A percentile compares a stretch with the other conserved stretches of the same genome.
phyloP scores from a whole-genome alignment of 1,284 basidiomycete genomes.

The Fomitopsis pinicola region DNA sequence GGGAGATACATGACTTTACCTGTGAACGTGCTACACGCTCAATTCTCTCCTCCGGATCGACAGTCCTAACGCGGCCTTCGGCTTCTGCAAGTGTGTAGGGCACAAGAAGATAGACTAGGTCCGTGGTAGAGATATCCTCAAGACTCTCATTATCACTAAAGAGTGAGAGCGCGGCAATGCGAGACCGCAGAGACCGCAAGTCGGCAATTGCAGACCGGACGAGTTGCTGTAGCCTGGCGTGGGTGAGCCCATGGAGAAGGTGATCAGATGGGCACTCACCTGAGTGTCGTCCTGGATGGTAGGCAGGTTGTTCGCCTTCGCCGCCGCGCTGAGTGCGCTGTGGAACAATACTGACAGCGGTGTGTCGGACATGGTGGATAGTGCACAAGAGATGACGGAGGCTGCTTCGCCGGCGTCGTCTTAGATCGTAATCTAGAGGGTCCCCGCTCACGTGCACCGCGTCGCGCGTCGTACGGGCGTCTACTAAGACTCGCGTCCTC shows the following conservation, averaged over 20 bases:
- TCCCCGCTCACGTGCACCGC: background rate
- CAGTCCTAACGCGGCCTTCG: conserved; percentile 60
- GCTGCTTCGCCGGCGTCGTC: background rate
- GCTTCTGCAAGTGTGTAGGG: conserved; percentile 73
- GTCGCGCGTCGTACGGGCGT: background rate
- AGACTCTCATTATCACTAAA: conserved; percentile 86
- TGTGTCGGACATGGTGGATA: conserved; percentile 25
- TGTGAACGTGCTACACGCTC: conserved; percentile 51
- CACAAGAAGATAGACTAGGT: conserved; percentile 78
- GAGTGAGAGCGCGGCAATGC: conserved; percentile 58
- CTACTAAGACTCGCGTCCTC: too few relatives aligned
- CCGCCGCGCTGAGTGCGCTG: conserved; percentile 37
- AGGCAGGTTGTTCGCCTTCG: conserved; percentile 40
- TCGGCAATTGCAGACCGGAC: conserved; percentile 50
- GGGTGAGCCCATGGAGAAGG: conserved; percentile 2
- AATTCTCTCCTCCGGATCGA: conserved; percentile 57
- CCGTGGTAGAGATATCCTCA: conserved; percentile 80
- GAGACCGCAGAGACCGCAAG: conserved; percentile 44
- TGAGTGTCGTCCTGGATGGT: conserved; percentile 49
- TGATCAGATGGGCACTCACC: conserved; percentile 23
- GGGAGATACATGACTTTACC: conserved; percentile 38
- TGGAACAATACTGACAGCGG: conserved; percentile 39
- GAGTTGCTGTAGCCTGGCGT: conserved; percentile 42
- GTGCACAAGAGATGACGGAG: background rate
- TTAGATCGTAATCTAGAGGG: background rate